Evolutionary conservation across 1,139 yeast species (phyloP), one percentile per base, ranked within the genome.

Genomic region (Sugiyamaella japonica): DNA sequence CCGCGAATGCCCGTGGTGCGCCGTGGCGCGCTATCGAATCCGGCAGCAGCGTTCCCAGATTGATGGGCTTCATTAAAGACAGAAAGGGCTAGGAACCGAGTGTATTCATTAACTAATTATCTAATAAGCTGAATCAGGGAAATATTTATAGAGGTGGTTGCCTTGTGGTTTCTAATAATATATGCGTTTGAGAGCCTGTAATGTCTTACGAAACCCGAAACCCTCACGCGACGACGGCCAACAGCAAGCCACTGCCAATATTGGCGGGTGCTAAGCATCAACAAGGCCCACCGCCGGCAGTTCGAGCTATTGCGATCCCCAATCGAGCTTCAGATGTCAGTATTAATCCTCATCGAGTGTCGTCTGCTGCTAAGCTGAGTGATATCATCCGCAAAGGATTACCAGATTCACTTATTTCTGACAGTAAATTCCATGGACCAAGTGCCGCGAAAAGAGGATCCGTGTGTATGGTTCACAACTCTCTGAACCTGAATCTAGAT

Each of bases 401-500:
- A 12, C 56, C 56, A 3, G 50, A 44, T 10, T 47, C 52, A 16
- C 51, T 53, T 10, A 10, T 39, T 25, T 16, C 25, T 7, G 53
- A 53, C 15, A 40, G 47, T 31, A 29, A 44, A 8, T 40, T 37
- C 43, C 38, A 38, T 38, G 51, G 49, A 2, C 55, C 49, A 17
- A n/a, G 37, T 2, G 52, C 52, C 2, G 32, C 37, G 12, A 55
- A 56, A 23, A 45, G 59, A 25, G 46, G 44, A 36, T 53, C 61
- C 28, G 39, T 59, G 5, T 63, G 66, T 40, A 59, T 56, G 59
- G 66, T 63, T 20, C 66, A 63, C 52, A 63, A 63, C 43, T 48
- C 61, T 42, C 53, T 63, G 40, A 59, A 58, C 47, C 37, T 61
- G 39, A 56, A 56, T 36, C 50, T 29, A 48, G 50, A 34, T 32